A percentile compares a stretch with the other conserved stretches of the same genome.
Evolutionary conservation across 371 early-diverging fungal species (phyloP).

Genomic region (Lichtheimia ornata): DNA sequence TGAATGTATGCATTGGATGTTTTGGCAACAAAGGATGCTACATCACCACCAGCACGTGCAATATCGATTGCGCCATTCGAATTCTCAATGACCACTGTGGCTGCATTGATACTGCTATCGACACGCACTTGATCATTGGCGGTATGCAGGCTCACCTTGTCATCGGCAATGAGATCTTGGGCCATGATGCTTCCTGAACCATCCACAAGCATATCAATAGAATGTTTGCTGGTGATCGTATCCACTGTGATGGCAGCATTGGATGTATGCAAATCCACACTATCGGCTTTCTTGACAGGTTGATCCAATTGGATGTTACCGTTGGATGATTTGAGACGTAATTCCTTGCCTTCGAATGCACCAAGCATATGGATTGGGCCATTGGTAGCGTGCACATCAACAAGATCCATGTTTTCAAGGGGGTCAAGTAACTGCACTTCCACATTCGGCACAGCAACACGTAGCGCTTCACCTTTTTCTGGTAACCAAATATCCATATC

Average conservation of each 20-base stretch:
- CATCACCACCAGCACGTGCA: not conserved
- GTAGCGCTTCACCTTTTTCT: constrained; percentile 11
- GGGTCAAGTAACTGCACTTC: constrained; percentile 9
- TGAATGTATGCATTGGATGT: constrained; percentile 25
- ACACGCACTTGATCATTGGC: constrained; percentile 15
- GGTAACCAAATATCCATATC: constrained; percentile 27
- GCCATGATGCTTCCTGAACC: constrained; percentile 8
- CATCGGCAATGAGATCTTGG: constrained; percentile 8
- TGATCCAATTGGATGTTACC: constrained; percentile 11
- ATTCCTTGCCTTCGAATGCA: constrained; percentile 7
- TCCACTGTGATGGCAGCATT: constrained; percentile 13
- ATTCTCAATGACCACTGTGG: constrained; percentile 3
- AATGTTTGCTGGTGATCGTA: constrained; percentile 5
- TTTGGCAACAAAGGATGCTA: constrained; percentile 8
- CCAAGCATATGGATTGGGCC: constrained; percentile 4
- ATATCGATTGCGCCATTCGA: constrained; percentile 12
- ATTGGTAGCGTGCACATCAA: constrained; percentile 5
- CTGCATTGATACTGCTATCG: constrained; percentile 3
- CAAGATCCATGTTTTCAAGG: constrained; percentile 8
- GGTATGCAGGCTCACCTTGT: constrained; percentile 11
- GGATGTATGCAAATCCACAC: constrained; percentile 14
- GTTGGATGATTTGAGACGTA: constrained; percentile 12
- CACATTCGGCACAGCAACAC: constrained; percentile 10
- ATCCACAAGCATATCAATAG: constrained; percentile 6
- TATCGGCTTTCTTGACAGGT: constrained; percentile 6